Base-by-base conservation (phyloP, 2,329 filamentous ascomycete species). In the Aspergillus alliaceus region DNA sequence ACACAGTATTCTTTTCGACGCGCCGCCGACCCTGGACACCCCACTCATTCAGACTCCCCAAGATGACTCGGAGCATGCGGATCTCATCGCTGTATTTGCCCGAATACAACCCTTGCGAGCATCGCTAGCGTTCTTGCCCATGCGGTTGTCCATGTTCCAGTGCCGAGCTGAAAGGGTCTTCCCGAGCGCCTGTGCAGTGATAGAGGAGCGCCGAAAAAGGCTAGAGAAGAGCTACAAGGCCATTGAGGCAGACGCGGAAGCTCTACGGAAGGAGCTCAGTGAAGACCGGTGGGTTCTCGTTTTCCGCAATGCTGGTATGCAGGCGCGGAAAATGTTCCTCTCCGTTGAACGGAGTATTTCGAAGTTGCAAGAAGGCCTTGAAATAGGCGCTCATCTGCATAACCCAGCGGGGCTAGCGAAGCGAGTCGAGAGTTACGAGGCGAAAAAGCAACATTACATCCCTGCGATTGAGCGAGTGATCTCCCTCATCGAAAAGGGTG, bases 231-330 rank as follows among this genome's bases (percentile, higher is more conserved):
- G 86, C 68, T 98, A 95, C 82, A 90, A 88, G 75, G 92, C 90
- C 71, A 84, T 99, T 2, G 90, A 97, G 72, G 86, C 87, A 59
- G 95, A 99, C 71, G 93, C 93, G 9, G 93, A 98, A 69, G 90
- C 90, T 1, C 76, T 99, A 47, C 85, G 93, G 61, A 90, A 92
- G 71, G 95, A 99, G 72, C 80, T 99, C 4, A 92, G 92, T 27
- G 95, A 99, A 72, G 95, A 99, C 70, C 88, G 92, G 56, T 99
- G 95, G 95, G 88, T 99, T 42, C 83, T 96, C 53, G 93, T 98
- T 34, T 99, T 99, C 78, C 86, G 93, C 56, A 93, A 95, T 63
- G 95, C 95, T 15, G 93, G 92, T 14, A 84, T 89, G 56, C 92
- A 97, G 75, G 93, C 95, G 4, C 86, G 95, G 65, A 96, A 96